Percentiles rank a stretch among this genome's conserved stretches.
Evolutionary conservation across 2,329 filamentous ascomycete species (phyloP).

Genomic region (Trichoderma lentiforme): DNA sequence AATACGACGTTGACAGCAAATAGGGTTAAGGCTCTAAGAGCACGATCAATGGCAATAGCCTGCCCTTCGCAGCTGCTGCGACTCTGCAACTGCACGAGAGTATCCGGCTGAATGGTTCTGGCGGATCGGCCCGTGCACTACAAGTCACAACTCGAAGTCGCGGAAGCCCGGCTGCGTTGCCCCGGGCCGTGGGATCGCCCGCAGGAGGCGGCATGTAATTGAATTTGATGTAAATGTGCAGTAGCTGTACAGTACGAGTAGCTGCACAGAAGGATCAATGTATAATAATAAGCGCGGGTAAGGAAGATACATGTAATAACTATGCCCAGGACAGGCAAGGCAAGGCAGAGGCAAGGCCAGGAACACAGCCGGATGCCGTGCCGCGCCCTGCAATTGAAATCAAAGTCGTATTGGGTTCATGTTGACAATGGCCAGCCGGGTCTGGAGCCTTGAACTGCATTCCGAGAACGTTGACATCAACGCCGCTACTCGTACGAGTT

Average conservation of each 20-base stretch:
- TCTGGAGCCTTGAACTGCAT: neutral
- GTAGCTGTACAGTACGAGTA: no score
- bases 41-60: no score
- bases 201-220: neutral
- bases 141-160: neutral
- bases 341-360: neutral
- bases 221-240: neutral
- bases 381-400: neutral
- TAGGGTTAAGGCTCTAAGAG: neutral
- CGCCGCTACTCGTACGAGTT: neutral
- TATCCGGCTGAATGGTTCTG: conserved; percentile 10
- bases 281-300: neutral
- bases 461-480: neutral
- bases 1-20: neutral
- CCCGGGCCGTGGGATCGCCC: conserved; percentile 2
- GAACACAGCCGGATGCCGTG: neutral
- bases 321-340: neutral
- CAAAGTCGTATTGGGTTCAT: neutral
- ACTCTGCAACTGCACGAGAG: neutral
- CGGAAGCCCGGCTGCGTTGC: conserved; percentile 1
- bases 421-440: neutral
- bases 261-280: neutral
- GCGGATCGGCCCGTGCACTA: conserved; percentile 11
- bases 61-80: neutral
- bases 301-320: neutral